Evolutionary conservation across 495 filamentous ascomycete species (phyloP).

Genomic region (Penicillium waksmanii): DNA sequence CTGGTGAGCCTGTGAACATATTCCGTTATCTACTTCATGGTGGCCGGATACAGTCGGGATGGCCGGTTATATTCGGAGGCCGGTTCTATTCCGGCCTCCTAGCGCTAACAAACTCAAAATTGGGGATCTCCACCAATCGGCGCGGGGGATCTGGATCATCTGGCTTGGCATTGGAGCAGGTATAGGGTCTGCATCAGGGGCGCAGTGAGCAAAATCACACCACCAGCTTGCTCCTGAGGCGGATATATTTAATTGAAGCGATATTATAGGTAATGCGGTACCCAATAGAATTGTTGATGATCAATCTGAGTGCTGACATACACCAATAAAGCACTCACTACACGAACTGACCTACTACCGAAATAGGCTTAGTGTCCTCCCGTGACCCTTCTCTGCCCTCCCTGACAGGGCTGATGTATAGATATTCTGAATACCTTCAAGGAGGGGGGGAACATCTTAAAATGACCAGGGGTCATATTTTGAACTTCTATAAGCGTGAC

Average conservation of each 20-base stretch:
- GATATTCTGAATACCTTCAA: constrained; percentile 24
- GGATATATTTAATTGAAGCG: constrained; percentile 4
- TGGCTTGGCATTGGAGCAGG: constrained; percentile 32
- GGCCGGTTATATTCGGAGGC: constrained; percentile 51
- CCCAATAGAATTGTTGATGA: neutral
- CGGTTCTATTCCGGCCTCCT: constrained; percentile 50
- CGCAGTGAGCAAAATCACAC: constrained; percentile 8
- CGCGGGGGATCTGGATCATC: constrained; percentile 1
- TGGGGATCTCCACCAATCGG: constrained; percentile 31
- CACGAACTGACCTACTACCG: constrained; percentile 5
- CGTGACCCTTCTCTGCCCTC: constrained; percentile 38
- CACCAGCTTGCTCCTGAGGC: neutral
- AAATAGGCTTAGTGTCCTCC: constrained; percentile 38
- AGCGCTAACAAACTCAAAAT: constrained; percentile 37
- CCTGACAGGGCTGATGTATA: constrained; percentile 37
- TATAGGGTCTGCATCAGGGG: constrained; percentile 28
- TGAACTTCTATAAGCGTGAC: neutral
- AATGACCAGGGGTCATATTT: constrained; percentile 2
- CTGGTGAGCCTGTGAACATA: too few species aligned
- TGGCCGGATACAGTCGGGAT: constrained; percentile 12
- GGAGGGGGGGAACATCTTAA: constrained; percentile 12
- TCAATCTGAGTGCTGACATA: neutral
- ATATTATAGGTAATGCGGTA: neutral
- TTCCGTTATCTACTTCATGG: neutral
- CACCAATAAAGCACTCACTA: neutral